Conservation (phyloP, 2,329 filamentous ascomycete genomes). For the Phoma sp. region DNA sequence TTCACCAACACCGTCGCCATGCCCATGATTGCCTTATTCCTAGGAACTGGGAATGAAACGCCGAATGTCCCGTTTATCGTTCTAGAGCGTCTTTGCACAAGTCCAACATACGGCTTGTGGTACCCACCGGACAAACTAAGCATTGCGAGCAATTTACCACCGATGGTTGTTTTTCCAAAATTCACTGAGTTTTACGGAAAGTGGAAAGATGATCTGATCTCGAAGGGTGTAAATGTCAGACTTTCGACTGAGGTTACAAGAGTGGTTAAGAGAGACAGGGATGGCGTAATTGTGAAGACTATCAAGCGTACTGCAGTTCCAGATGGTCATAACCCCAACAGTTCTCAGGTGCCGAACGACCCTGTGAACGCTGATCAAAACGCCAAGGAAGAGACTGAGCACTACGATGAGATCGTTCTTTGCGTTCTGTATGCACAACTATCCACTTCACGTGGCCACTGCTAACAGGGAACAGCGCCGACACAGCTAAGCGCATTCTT, state of each 20-base stretch:
- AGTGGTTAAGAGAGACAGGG: conserved; percentile 60
- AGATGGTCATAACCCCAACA: conserved; percentile 56
- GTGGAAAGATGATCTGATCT: conserved; percentile 62
- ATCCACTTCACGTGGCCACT: not conserved
- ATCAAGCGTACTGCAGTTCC: conserved; percentile 53
- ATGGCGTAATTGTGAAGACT: conserved; percentile 59
- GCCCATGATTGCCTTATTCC: conserved; percentile 75
- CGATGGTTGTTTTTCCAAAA: conserved; percentile 69
- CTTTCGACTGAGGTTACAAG: conserved; percentile 64
- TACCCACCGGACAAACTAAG: conserved; percentile 59
- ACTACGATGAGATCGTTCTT: conserved; percentile 71
- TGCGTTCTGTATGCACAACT: conserved; percentile 58
- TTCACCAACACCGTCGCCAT: conserved; percentile 76
- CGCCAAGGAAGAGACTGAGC: conserved; percentile 54
- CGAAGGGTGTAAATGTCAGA: conserved; percentile 64
- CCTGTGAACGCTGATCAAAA: conserved; percentile 51
- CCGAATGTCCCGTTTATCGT: conserved; percentile 74
- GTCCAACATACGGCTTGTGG: conserved; percentile 67
- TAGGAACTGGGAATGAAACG: conserved; percentile 78
- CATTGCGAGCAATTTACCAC: conserved; percentile 60
- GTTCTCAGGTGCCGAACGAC: conserved; percentile 51
- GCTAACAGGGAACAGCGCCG: conserved; percentile 48
- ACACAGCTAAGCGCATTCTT: conserved; percentile 66
- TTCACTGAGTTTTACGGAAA: conserved; percentile 67
- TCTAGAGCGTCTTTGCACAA: conserved; percentile 61